These are phyloP conservation scores for Daedaleopsis sinensis DNA, from an alignment of 768 basidiomycete species.

Conservation along the genomic window DNA sequence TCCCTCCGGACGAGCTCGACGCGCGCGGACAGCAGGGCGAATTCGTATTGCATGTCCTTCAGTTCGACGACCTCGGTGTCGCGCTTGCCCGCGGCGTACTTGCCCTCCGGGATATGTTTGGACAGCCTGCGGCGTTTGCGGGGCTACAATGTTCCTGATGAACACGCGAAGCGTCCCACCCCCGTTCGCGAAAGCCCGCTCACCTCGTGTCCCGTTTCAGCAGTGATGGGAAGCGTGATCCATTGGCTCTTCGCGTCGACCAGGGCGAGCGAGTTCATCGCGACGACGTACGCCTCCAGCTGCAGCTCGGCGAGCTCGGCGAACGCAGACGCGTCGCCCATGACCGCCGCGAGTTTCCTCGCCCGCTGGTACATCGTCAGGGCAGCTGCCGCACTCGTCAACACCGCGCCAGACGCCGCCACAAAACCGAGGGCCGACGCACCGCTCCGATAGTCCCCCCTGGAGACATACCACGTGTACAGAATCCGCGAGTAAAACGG, in stretches of 20 bases:
- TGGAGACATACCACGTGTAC: conserved; percentile 90
- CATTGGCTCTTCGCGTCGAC: conserved; percentile 83
- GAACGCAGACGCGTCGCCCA: conserved; percentile 38
- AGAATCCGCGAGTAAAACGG: conserved; percentile 90
- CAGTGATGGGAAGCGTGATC: conserved; percentile 68
- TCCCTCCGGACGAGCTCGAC: conserved; percentile 75
- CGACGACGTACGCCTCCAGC: conserved; percentile 79
- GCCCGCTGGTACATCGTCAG: conserved; percentile 93
- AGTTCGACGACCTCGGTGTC: conserved; percentile 82
- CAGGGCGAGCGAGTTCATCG: conserved; percentile 86
- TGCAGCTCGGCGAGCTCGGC: conserved; percentile 66
- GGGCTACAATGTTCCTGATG: conserved; percentile 41
- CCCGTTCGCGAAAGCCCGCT: conserved; percentile 19
- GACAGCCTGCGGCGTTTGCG: conserved; percentile 74
- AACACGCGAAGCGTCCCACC: conserved; percentile 6
- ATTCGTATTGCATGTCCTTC: conserved; percentile 77
- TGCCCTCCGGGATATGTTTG: conserved; percentile 77
- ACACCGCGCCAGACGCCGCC: not conserved
- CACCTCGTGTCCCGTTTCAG: conserved; percentile 50
- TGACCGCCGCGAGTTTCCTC: conserved; percentile 63
- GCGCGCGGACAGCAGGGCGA: conserved; percentile 75
- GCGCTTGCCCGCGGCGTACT: conserved; percentile 60
- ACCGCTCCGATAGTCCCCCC: conserved; percentile 94
- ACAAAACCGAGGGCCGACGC: conserved; percentile 32
- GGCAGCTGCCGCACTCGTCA: conserved; percentile 57